phyloP scores from a whole-genome alignment of 768 basidiomycete genomes.

The Serpula lacrymans region DNA sequence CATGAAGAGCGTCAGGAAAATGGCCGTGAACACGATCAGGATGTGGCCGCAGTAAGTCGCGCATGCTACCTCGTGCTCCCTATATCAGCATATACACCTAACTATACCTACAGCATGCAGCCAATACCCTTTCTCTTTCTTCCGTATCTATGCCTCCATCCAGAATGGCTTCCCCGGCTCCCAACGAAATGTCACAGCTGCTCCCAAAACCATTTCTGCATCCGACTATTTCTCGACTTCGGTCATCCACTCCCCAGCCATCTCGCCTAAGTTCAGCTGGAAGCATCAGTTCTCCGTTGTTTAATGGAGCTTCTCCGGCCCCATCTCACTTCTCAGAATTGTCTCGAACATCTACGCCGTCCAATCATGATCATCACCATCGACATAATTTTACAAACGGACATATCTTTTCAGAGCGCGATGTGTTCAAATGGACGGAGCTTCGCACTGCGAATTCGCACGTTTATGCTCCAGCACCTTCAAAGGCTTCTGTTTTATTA shows the following conservation, averaged over 20 bases:
- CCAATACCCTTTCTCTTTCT: conserved; percentile 31
- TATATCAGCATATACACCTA: conserved; percentile 31
- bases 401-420: conserved; percentile 32
- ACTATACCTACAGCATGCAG: conserved; percentile 32
- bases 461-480: conserved; percentile 48
- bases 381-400: conserved; percentile 16
- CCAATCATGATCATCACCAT: conserved; percentile 34
- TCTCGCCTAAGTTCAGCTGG: conserved; percentile 38
- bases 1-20: conserved; percentile 36
- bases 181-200: conserved; percentile 33
- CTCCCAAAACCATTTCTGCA: conserved; percentile 58
- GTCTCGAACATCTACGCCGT: conserved; percentile 64
- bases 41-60: conserved; percentile 32
- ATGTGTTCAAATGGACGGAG: conserved; percentile 76
- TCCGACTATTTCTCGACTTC: conserved; percentile 75
- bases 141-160: conserved; percentile 37
- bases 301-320: conserved; percentile 47
- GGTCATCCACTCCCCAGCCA: conserved; percentile 58
- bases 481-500: conserved; percentile 61
- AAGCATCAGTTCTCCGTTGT: conserved; percentile 41
- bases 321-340: conserved; percentile 68
- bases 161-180: conserved; percentile 34
- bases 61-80: conserved; percentile 14
- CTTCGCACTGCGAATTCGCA: conserved; percentile 57
- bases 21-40: conserved; percentile 16